Evolutionary conservation across 805 yeast genomes (phyloP).

Genomic region (Dipodascus albidus): DNA sequence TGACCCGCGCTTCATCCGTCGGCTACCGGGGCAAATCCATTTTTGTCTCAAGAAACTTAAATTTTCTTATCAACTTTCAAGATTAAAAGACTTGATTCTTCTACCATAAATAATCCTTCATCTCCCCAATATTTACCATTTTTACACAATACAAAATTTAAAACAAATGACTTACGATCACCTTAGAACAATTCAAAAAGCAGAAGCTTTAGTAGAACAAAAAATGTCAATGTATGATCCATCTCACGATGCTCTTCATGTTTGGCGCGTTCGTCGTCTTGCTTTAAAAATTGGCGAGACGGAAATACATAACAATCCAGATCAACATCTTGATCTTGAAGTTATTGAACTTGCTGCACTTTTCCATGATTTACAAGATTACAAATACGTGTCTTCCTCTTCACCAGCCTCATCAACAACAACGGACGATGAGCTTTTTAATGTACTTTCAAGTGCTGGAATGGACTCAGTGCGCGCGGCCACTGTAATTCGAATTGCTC

Average conservation of each 20-base stretch:
- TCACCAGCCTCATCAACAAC: conserved; percentile 6
- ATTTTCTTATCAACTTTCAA: neutral
- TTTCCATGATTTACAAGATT: conserved; percentile 25
- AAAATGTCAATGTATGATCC: conserved; percentile 22
- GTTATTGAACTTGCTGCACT: conserved; percentile 25
- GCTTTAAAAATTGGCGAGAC: conserved; percentile 18
- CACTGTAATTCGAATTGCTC: conserved; percentile 13
- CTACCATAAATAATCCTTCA: neutral
- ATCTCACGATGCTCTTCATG: conserved; percentile 24
- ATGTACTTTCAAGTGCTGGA: neutral
- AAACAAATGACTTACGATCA: neutral
- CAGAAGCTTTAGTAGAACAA: conserved; percentile 9
- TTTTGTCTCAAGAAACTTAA: no score
- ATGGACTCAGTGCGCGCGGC: neutral
- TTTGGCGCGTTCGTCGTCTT: conserved; percentile 21
- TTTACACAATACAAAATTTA: no score
- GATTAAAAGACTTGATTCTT: neutral
- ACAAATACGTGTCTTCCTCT: conserved; percentile 16
- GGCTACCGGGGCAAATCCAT: no score
- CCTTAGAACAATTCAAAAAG: neutral
- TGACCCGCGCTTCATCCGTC: no score
- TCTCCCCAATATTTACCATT: neutral
- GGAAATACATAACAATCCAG: neutral
- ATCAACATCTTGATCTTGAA: conserved; percentile 12
- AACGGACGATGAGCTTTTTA: conserved; percentile 10